Evolutionary conservation across 306 rosid genomes (phyloP).

Genomic region (Alnus glutinosa): DNA sequence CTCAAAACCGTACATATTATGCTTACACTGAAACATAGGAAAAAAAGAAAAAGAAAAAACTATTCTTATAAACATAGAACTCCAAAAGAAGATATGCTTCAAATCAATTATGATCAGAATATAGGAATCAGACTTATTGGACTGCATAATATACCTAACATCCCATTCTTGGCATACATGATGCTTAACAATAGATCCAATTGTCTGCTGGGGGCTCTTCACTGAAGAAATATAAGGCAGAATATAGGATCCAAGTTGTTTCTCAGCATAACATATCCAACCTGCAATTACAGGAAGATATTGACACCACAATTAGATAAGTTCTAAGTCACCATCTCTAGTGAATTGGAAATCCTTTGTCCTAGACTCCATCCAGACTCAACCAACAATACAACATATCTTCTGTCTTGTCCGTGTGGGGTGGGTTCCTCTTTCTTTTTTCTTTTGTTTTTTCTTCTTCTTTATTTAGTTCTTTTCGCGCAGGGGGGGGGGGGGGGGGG

Average conservation of each 20-base stretch:
- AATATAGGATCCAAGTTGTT: constrained; percentile 82
- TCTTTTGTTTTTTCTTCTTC: not conserved
- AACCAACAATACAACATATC: not conserved
- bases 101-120: not conserved
- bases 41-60: not conserved
- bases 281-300: constrained; percentile 45
- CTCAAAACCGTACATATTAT: not conserved
- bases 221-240: constrained; percentile 82
- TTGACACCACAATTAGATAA: not conserved
- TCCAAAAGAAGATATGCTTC: not conserved
- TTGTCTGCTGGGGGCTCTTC: constrained; percentile 93
- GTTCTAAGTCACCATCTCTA: not conserved
- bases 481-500: too few species aligned
- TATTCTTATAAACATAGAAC: not conserved
- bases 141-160: constrained; percentile 54
- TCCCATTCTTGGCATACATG: constrained; percentile 65
- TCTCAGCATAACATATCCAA: constrained; percentile 99
- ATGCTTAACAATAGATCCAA: constrained; percentile 76
- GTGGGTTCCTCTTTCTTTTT: too few species aligned
- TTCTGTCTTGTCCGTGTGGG: not conserved
- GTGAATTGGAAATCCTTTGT: not conserved
- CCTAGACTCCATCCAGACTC: not conserved
- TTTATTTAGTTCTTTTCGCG: too few species aligned
- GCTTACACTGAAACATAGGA: not conserved
- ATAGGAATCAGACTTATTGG: not conserved